These are phyloP conservation scores for Zygoascus sp. DNA, from an alignment of 1,139 yeast genomes.

Conservation along the genomic window DNA sequence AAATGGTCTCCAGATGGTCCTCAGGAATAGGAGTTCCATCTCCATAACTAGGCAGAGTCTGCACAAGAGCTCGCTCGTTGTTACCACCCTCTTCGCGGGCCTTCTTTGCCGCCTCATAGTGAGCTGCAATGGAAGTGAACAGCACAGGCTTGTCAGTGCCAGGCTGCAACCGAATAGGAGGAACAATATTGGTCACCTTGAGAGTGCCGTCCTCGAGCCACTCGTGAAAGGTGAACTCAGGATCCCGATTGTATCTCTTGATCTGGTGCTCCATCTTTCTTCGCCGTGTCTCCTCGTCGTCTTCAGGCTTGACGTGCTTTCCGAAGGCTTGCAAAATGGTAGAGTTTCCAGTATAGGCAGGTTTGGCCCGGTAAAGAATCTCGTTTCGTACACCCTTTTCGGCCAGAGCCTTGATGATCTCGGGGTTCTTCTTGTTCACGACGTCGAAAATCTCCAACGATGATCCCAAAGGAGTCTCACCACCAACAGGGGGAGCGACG, in stretches of 20 bases:
- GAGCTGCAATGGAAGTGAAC: constrained; percentile 17
- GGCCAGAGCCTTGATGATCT: constrained; percentile 15
- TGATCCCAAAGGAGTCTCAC: constrained; percentile 18
- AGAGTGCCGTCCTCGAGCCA: constrained; percentile 16
- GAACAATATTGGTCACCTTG: constrained; percentile 16
- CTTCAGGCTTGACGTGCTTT: constrained; percentile 17
- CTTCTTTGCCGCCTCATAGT: constrained; percentile 12
- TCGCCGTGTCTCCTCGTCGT: constrained; percentile 13
- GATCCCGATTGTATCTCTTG: constrained; percentile 16
- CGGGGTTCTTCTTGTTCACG: constrained; percentile 14
- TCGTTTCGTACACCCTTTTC: constrained; percentile 16
- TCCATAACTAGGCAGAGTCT: constrained; percentile 16
- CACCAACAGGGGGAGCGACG: constrained; percentile 16
- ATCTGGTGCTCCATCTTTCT: constrained; percentile 17
- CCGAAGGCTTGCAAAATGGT: constrained; percentile 18
- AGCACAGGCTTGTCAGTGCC: constrained; percentile 15
- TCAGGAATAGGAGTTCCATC: constrained; percentile 18
- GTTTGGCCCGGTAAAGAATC: constrained; percentile 13
- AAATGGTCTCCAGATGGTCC: constrained; percentile 13
- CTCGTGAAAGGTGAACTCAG: constrained; percentile 15
- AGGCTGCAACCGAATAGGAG: constrained; percentile 17
- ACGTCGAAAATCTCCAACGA: constrained; percentile 15
- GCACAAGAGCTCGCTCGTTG: constrained; percentile 14
- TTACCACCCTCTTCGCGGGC: background rate
- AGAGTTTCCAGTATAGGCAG: constrained; percentile 16